Base-by-base conservation (phyloP, 352 stramenopile genomes). In the Globisporangium takayamanum region DNA sequence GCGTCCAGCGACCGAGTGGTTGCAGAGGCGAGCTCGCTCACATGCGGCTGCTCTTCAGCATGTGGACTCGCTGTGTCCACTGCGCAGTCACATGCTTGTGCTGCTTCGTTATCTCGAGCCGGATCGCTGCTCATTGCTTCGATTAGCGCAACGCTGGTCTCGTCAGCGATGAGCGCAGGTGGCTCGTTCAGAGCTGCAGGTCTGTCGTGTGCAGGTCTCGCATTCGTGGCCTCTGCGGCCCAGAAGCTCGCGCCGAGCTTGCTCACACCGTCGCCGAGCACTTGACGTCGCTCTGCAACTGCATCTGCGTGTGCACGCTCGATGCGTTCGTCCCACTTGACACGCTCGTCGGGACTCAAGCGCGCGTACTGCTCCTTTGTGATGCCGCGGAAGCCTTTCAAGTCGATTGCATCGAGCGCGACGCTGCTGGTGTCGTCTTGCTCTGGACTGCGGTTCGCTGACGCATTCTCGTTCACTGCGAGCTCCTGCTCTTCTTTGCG, bases 251-350 rank as follows among this genome's bases (percentile, higher is more conserved):
- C 16, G 36, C 73, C 82, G 47, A 87, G 65, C 46, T 57, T 57
- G 26, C 52, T 44, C n/a, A 88, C 59, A 2, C 76, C 74, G 25
- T 86, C 67, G 37, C 68, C 74, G 37, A 78, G 56, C 39, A 87
- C 71, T 36, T 74, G 66, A 41, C 63, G 51, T 25, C 67, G 62
- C 2, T 66, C 80, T 12, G 73, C 60, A 45, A 63, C 53, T 7
- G 80, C 71, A 28, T 84, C 70, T 12, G 49, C 50, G 25, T 84
- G 73, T 4, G 81, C 81, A 12, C 76, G 60, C 37, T 77, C 63
- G 55, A 89, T 88, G 42, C 79, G 70, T 12, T 62, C 68, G 26
- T 88, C 76, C 81, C 81, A 89, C 16, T 81, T 74, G 14, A 59
- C 65, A 8, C 72, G 72, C 15, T 88, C 76, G 2, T 42, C n/a